These are phyloP conservation scores for Scheffersomyces spartinae DNA, from an alignment of 805 yeast genomes.

Conservation along the genomic window DNA sequence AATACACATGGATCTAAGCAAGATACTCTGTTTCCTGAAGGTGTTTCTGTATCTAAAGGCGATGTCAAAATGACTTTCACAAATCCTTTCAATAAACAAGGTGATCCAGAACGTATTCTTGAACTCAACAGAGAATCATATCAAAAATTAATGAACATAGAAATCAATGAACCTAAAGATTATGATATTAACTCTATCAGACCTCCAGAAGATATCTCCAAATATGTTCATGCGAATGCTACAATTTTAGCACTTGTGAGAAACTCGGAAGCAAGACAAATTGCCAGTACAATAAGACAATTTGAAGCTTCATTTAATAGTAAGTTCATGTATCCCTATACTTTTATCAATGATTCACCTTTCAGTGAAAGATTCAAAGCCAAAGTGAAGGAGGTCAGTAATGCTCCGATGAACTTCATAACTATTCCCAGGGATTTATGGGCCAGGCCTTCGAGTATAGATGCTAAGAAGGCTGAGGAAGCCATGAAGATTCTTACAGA, in stretches of 20 bases:
- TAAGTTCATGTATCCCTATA: constrained; percentile 72
- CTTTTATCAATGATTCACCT: constrained; percentile 61
- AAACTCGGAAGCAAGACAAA: constrained; percentile 42
- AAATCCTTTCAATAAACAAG: constrained; percentile 16
- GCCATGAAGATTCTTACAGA: constrained; percentile 29
- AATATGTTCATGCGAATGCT: constrained; percentile 50
- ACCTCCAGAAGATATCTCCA: constrained; percentile 14
- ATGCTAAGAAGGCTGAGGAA: constrained; percentile 26
- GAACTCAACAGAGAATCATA: constrained; percentile 26
- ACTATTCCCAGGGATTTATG: too few relatives aligned
- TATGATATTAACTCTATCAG: constrained; percentile 14
- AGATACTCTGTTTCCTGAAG: too few relatives aligned
- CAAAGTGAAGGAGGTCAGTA: constrained; percentile 20
- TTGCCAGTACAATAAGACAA: constrained; percentile 42
- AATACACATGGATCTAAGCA: too few relatives aligned
- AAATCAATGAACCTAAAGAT: constrained; percentile 39
- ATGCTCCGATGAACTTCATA: constrained; percentile 26
- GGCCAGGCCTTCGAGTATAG: constrained; percentile 50
- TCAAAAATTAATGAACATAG: constrained; percentile 18
- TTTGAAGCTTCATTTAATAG: constrained; percentile 57
- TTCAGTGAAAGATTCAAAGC: constrained; percentile 48
- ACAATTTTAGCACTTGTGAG: constrained; percentile 66
- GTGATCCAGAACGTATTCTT: constrained; percentile 21
- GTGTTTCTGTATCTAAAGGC: too few relatives aligned
- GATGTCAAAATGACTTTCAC: constrained; percentile 23